Percentiles rank a stretch among this genome's conserved stretches.
These are phyloP conservation scores for Paramyrothecium roridum DNA, from an alignment of 2,329 filamentous ascomycete genomes.

Conservation along the genomic window DNA sequence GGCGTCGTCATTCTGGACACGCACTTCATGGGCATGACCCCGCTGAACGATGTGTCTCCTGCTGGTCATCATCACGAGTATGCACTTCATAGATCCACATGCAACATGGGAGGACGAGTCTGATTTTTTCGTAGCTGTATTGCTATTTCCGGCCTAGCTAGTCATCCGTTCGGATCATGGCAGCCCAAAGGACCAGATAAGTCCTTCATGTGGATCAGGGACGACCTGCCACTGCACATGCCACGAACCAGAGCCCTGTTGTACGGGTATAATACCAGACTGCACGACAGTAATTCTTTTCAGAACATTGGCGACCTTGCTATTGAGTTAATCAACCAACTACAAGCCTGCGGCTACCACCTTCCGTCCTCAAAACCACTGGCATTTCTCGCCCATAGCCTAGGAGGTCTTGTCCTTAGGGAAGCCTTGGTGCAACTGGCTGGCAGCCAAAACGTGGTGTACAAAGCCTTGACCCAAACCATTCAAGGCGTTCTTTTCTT, in stretches of 20 bases:
- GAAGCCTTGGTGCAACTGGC: background rate
- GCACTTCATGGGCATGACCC: slow-evolving; percentile 1
- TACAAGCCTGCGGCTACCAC: background rate
- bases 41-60: background rate
- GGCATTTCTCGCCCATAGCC: background rate
- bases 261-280: background rate
- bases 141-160: slow-evolving; percentile 1
- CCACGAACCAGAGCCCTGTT: background rate
- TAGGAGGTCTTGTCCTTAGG: background rate
- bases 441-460: background rate
- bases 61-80: background rate
- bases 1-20: background rate
- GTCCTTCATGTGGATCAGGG: slow-evolving; percentile 2
- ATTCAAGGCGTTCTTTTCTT: background rate
- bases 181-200: background rate
- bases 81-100: background rate
- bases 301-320: background rate
- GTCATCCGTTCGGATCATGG: slow-evolving; percentile 1
- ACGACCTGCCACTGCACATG: background rate
- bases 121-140: background rate
- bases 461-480: background rate
- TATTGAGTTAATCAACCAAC: background rate
- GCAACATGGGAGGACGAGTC: background rate
- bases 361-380: background rate
- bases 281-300: background rate